Evolutionary conservation across 768 basidiomycete species (phyloP).

Genomic region (Sarcodon sp.): DNA sequence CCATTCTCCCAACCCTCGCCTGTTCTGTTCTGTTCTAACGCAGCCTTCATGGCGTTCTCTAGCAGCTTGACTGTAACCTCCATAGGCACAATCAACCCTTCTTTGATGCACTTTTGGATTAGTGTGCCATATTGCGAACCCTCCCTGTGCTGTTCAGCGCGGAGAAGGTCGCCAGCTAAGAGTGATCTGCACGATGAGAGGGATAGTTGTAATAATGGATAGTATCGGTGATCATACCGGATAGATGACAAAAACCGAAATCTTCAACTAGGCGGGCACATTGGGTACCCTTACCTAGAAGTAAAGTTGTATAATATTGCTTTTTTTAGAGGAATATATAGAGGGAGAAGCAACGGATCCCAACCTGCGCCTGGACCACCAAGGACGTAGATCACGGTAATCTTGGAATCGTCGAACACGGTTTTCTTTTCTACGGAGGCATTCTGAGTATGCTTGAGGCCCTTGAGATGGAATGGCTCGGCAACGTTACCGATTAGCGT

Average conservation of each 20-base stretch:
- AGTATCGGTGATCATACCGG: slow-evolving; percentile 38
- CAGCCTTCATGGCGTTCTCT: slow-evolving; percentile 77
- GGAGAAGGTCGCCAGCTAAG: slow-evolving; percentile 90
- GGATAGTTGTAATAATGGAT: slow-evolving; percentile 3
- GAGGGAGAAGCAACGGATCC: background rate
- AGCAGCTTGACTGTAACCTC: slow-evolving; percentile 94
- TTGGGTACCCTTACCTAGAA: slow-evolving; percentile 89
- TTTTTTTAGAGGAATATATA: slow-evolving; percentile 2
- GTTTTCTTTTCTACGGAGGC: slow-evolving; percentile 10
- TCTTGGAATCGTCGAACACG: slow-evolving; percentile 56
- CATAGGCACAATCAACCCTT: slow-evolving; percentile 92
- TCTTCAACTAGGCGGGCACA: slow-evolving; percentile 74
- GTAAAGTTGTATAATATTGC: slow-evolving; percentile 1
- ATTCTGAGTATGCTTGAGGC: background rate
- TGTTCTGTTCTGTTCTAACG: slow-evolving; percentile 27
- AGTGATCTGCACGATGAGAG: slow-evolving; percentile 3
- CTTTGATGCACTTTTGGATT: slow-evolving; percentile 80
- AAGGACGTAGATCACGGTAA: slow-evolving; percentile 88
- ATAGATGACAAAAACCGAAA: slow-evolving; percentile 86
- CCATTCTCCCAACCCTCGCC: slow-evolving; percentile 57
- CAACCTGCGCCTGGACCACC: slow-evolving; percentile 93
- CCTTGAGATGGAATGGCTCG: slow-evolving; percentile 19
- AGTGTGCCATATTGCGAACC: slow-evolving; percentile 74
- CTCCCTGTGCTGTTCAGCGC: slow-evolving; percentile 83
- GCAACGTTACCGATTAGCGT: slow-evolving; percentile 28